phyloP scores from a whole-genome alignment of 495 filamentous ascomycete genomes.

The Penicillium silybi region DNA sequence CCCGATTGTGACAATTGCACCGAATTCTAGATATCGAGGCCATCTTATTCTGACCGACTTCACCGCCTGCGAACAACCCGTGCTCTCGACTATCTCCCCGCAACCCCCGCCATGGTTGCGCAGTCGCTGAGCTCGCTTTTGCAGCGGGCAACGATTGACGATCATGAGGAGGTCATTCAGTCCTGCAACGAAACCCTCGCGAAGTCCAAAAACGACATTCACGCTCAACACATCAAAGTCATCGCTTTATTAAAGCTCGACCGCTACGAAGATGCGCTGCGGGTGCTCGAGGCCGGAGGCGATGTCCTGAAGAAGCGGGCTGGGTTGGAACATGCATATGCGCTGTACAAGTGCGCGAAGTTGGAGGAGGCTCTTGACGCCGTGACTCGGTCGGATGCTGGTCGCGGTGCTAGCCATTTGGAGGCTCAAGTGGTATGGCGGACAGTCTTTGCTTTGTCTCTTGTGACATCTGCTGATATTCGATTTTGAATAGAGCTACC shows the following conservation, averaged over 20 bases:
- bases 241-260: constrained; percentile 92
- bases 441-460: constrained; percentile 32
- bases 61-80: background rate
- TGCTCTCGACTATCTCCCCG: background rate
- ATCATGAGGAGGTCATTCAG: constrained; percentile 68
- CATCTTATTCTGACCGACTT: background rate
- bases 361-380: constrained; percentile 64
- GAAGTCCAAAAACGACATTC: constrained; percentile 56
- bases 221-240: constrained; percentile 71
- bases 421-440: constrained; percentile 75
- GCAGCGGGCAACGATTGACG: constrained; percentile 58
- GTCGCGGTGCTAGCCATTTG: constrained; percentile 73
- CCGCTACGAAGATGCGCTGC: constrained; percentile 84
- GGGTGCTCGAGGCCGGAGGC: constrained; percentile 68
- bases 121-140: constrained; percentile 56
- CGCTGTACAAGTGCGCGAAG: constrained; percentile 80
- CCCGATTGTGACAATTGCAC: background rate
- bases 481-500: constrained; percentile 57
- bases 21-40: background rate
- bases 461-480: constrained; percentile 4
- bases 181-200: constrained; percentile 67
- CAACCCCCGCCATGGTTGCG: constrained; percentile 36
- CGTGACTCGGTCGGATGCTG: constrained; percentile 44
- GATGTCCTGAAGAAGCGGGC: constrained; percentile 63
- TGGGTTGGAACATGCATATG: constrained; percentile 80